Conservation (phyloP, 2,329 filamentous ascomycete species). For the Colletotrichum eremochloae region DNA sequence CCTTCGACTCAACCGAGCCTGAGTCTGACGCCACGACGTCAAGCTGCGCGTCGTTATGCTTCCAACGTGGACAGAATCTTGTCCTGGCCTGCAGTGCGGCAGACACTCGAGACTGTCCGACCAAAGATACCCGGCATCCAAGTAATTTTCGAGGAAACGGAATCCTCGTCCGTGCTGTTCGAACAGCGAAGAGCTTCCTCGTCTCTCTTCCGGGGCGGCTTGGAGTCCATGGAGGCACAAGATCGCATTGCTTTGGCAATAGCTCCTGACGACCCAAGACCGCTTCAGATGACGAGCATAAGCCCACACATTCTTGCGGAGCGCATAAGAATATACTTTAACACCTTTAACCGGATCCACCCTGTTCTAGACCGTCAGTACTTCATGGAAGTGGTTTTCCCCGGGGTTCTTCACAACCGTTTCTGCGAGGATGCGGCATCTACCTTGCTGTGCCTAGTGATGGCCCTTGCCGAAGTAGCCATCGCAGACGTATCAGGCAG, state of each 20-base stretch:
- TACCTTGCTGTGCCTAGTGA: conserved; percentile 68
- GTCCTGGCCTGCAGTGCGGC: conserved; percentile 40
- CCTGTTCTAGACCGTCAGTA: conserved; percentile 70
- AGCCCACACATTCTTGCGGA: conserved; percentile 64
- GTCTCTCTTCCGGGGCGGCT: conserved; percentile 23
- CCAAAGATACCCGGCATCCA: conserved; percentile 32
- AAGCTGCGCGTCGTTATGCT: conserved; percentile 25
- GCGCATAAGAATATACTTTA: conserved; percentile 68
- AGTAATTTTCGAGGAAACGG: conserved; percentile 19
- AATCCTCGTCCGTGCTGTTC: conserved; percentile 28
- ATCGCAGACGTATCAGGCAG: conserved; percentile 63
- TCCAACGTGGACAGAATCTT: conserved; percentile 38
- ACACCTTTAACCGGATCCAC: conserved; percentile 69
- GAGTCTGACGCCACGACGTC: conserved; percentile 1
- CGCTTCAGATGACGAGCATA: conserved; percentile 47
- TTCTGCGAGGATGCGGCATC: conserved; percentile 64
- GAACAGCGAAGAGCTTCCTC: conserved; percentile 27
- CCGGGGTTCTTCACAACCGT: conserved; percentile 59
- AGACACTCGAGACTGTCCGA: conserved; percentile 30
- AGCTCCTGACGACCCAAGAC: not conserved
- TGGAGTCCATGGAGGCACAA: conserved; percentile 21
- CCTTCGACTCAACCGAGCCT: conserved; percentile 26
- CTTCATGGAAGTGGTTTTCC: conserved; percentile 64
- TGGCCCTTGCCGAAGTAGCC: conserved; percentile 71
- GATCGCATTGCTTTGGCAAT: conserved; percentile 15